Conservation (phyloP, 1,284 basidiomycete genomes). For the Cryptococcus maquisensis region DNA sequence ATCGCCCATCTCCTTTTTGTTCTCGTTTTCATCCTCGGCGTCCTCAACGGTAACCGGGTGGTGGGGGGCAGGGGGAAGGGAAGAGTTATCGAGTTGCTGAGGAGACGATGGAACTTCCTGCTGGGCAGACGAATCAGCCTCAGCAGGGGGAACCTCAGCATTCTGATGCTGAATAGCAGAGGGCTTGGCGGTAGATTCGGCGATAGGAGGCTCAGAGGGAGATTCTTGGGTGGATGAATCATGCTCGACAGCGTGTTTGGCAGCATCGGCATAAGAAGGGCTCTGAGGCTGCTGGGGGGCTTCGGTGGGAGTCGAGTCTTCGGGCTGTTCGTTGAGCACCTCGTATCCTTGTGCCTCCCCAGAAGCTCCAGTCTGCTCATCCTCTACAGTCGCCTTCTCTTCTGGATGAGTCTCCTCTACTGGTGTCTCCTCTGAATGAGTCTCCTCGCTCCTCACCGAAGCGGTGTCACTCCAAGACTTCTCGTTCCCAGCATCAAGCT, state of each 20-base stretch:
- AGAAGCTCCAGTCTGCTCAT: background rate
- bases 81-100: too few relatives aligned
- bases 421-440: background rate
- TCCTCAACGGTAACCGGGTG: background rate
- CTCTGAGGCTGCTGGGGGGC: background rate
- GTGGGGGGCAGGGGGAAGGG: background rate
- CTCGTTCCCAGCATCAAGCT: slow-evolving; percentile 24
- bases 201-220: too few relatives aligned
- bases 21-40: background rate
- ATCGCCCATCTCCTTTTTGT: background rate
- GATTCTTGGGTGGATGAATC: too few relatives aligned
- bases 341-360: background rate
- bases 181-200: too few relatives aligned
- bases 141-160: too few relatives aligned
- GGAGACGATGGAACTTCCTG: too few relatives aligned
- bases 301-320: background rate
- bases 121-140: too few relatives aligned
- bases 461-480: slow-evolving; percentile 8
- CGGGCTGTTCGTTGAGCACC: background rate
- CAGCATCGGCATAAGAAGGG: background rate
- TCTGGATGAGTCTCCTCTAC: slow-evolving; percentile 14
- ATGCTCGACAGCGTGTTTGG: background rate
- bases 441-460: slow-evolving; percentile 12
- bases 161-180: too few relatives aligned
- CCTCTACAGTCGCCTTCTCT: background rate